Conservation (phyloP, 257 asterid species). For the Pogostemon cablin region DNA sequence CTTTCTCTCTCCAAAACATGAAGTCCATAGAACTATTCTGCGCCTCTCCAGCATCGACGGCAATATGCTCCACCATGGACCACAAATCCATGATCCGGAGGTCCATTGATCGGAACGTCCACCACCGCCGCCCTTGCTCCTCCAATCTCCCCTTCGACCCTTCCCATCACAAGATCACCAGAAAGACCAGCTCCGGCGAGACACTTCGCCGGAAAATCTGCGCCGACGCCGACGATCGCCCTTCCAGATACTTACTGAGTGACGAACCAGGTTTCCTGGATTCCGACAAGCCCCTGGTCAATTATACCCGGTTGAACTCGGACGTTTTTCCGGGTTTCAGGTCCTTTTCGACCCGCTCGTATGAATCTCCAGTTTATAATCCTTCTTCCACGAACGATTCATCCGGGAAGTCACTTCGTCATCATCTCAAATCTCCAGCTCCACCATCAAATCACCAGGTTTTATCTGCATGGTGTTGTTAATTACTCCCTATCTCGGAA, state of each 20-base stretch:
- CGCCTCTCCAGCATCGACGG: constrained; percentile 87
- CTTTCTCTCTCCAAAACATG: constrained; percentile 40
- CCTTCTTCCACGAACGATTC: constrained; percentile 28
- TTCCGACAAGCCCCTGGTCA: constrained; percentile 17
- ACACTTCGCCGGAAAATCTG: constrained; percentile 63
- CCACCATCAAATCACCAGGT: constrained; percentile 46
- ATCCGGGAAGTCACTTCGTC: constrained; percentile 23
- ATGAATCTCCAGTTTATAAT: constrained; percentile 44
- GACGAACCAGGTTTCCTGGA: constrained; percentile 47
- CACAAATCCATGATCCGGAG: constrained; percentile 57
- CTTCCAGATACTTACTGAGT: constrained; percentile 52
- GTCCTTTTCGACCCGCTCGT: constrained; percentile 48
- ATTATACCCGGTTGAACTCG: constrained; percentile 16
- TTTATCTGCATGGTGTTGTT: neutral
- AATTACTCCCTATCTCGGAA: no score
- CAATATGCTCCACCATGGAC: constrained; percentile 82
- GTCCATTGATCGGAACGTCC: constrained; percentile 32
- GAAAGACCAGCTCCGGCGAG: constrained; percentile 40
- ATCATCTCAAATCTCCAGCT: constrained; percentile 42
- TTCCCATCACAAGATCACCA: constrained; percentile 31
- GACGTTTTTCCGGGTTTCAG: constrained; percentile 37
- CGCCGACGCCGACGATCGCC: constrained; percentile 53
- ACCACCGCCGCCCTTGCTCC: constrained; percentile 53
- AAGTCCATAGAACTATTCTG: constrained; percentile 76
- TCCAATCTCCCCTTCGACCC: constrained; percentile 72